Evolutionary conservation across 2,329 filamentous ascomycete species (phyloP).

Genomic region (Dryadomyces sulphureus): DNA sequence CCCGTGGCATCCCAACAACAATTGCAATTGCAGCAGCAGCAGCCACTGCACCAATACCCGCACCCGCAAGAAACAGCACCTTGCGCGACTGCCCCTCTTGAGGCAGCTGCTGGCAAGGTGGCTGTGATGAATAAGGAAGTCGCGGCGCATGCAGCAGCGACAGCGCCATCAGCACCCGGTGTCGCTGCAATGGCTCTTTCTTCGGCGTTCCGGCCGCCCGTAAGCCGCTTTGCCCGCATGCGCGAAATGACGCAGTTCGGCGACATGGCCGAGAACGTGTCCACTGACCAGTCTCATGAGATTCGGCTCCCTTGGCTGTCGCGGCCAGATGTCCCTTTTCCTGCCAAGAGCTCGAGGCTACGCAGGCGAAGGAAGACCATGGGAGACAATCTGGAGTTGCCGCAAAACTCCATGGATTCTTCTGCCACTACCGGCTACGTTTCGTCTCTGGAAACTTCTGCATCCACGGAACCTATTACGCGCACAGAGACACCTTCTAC

Average conservation of each 20-base stretch:
- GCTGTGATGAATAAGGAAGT: not conserved
- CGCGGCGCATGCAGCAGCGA: not conserved
- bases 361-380: slow-evolving; percentile 26
- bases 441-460: not conserved
- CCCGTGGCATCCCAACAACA: not conserved
- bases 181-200: slow-evolving; percentile 6
- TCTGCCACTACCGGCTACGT: not conserved
- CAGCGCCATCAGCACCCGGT: no score
- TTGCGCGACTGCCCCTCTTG: not conserved
- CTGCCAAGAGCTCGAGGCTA: slow-evolving; percentile 23
- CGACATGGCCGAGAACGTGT: not conserved
- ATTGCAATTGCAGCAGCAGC: not conserved
- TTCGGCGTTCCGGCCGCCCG: slow-evolving; percentile 31
- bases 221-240: slow-evolving; percentile 21
- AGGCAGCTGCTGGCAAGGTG: not conserved
- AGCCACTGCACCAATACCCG: not conserved
- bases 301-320: slow-evolving; percentile 44
- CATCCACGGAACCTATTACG: slow-evolving; percentile 2
- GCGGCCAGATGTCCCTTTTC: slow-evolving; percentile 34
- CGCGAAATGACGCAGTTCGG: slow-evolving; percentile 4
- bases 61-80: no score
- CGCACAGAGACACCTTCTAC: slow-evolving; percentile 17
- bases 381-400: slow-evolving; percentile 26
- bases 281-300: slow-evolving; percentile 8
- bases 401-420: slow-evolving; percentile 8